Conservation (phyloP, 495 filamentous ascomycete genomes). For the Penicillium riverlandense region DNA sequence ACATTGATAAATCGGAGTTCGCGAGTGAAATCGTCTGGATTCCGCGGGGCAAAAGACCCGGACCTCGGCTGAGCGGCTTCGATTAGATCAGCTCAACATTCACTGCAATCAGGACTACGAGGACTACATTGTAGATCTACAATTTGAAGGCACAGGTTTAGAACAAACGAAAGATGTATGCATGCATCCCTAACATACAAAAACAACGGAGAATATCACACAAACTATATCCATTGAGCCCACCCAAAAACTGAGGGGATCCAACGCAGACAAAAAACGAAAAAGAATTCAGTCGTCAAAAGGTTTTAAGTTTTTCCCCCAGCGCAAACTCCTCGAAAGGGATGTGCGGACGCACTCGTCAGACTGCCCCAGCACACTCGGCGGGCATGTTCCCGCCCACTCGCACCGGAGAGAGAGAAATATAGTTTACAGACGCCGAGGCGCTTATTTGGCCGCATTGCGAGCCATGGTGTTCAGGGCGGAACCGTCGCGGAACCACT, state of each 20-base stretch:
- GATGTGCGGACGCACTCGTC: slow-evolving; percentile 1
- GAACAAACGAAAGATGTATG: slow-evolving; percentile 33
- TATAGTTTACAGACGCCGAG: slow-evolving; percentile 26
- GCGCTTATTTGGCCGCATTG: slow-evolving; percentile 44
- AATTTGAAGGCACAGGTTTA: background rate
- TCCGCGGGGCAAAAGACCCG: too few relatives aligned
- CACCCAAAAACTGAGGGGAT: slow-evolving; percentile 30
- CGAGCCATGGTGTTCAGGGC: slow-evolving; percentile 95
- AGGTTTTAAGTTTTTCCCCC: slow-evolving; percentile 35
- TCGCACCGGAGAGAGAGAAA: slow-evolving; percentile 8
- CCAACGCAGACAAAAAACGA: slow-evolving; percentile 23
- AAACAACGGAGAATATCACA: slow-evolving; percentile 30
- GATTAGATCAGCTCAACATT: too few relatives aligned
- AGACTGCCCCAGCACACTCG: background rate
- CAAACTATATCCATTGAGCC: slow-evolving; percentile 42
- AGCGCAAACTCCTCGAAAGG: slow-evolving; percentile 29
- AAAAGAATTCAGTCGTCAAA: slow-evolving; percentile 29
- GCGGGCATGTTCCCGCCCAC: too few relatives aligned
- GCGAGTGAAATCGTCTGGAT: too few relatives aligned
- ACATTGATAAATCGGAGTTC: too few relatives aligned
- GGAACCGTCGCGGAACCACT: slow-evolving; percentile 97
- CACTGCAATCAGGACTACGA: too few relatives aligned
- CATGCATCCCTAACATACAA: slow-evolving; percentile 37
- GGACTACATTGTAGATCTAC: too few relatives aligned
- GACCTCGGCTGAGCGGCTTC: too few relatives aligned